Evolutionary conservation across 768 basidiomycete species (phyloP).

Genomic region (Suillus subalutaceus): DNA sequence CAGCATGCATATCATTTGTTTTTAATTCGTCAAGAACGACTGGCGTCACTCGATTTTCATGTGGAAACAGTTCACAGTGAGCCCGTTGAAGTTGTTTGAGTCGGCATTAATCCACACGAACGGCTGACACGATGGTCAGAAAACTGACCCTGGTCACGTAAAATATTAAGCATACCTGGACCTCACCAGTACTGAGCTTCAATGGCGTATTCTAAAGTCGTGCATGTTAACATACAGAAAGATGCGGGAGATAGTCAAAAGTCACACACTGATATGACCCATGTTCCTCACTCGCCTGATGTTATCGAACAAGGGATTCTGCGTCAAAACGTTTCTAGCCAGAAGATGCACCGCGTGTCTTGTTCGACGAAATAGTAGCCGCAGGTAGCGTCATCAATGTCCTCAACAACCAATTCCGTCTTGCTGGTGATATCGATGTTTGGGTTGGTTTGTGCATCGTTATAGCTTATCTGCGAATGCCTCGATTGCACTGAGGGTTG

Average conservation of each 20-base stretch:
- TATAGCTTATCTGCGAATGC: slow-evolving; percentile 20
- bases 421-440: slow-evolving; percentile 31
- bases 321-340: slow-evolving; percentile 44
- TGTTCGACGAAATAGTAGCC: slow-evolving; percentile 53
- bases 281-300: slow-evolving; percentile 40
- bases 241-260: not conserved
- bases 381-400: slow-evolving; percentile 21
- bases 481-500: slow-evolving; percentile 31
- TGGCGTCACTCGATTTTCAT: not conserved
- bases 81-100: slow-evolving; percentile 3
- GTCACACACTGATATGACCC: slow-evolving; percentile 43
- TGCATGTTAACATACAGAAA: not conserved
- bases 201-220: slow-evolving; percentile 20
- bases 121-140: not conserved
- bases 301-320: slow-evolving; percentile 32
- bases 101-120: not conserved
- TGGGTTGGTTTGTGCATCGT: slow-evolving; percentile 27
- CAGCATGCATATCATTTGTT: slow-evolving; percentile 7
- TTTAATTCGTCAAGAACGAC: not conserved
- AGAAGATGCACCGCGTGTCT: slow-evolving; percentile 44
- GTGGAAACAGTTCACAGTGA: slow-evolving; percentile 7
- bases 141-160: not conserved
- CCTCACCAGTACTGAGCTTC: slow-evolving; percentile 27
- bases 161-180: not conserved
- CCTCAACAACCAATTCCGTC: slow-evolving; percentile 36